Evolutionary conservation across 225 moss, liverwort and hornwort species (phyloP), one percentile per base, ranked within the genome.

Genomic region (Polytrichum commune): DNA sequence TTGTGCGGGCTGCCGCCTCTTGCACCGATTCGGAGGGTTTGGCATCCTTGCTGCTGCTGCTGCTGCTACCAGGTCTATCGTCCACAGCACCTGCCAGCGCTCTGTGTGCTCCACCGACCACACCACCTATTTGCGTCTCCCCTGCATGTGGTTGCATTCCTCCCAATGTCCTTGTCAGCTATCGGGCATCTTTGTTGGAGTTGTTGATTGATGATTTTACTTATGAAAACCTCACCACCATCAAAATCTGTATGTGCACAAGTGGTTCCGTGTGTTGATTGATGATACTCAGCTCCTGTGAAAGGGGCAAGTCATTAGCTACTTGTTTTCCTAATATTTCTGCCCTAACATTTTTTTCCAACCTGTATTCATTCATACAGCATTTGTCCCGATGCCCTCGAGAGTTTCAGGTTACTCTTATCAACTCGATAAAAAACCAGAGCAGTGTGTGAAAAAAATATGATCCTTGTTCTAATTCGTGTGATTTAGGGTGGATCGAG

Each of bases 111-210:
- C 89, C 86, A 65, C 80, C 78, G 57, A 88, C 88, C 80, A 88
- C 85, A 76, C 88, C 85, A 72, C 80, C 83, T 76, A 88, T 76
- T 64, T 84, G 88, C 74, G 82, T 63, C 62, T 82, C 78, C 73
- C 83, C 76, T 61, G 81, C 89, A 85, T 75, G 82, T 77, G 88
- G 82, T 83, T 89, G 89, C 89, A 89, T 89, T 81, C 80, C 83
- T 83, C 70, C 76, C 77, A 8, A 64, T 32, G 70, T 72, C 75
- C 63, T 46, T 69, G 68, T 85, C 85, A 76, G 72, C 85, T 64
- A 75, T 78, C 71, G 82, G 62, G 78, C 86, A 87, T 87, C 71
- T 83, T 70, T 16, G 46, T 46, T 46, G 46, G 46, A 4, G 46
- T 46, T 46, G 68, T 3, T 46, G 65, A 20, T 29, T 27, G 65